These are phyloP conservation scores for Leishmania major DNA, from an alignment of 208 protist genomes.

Conservation along the genomic window DNA sequence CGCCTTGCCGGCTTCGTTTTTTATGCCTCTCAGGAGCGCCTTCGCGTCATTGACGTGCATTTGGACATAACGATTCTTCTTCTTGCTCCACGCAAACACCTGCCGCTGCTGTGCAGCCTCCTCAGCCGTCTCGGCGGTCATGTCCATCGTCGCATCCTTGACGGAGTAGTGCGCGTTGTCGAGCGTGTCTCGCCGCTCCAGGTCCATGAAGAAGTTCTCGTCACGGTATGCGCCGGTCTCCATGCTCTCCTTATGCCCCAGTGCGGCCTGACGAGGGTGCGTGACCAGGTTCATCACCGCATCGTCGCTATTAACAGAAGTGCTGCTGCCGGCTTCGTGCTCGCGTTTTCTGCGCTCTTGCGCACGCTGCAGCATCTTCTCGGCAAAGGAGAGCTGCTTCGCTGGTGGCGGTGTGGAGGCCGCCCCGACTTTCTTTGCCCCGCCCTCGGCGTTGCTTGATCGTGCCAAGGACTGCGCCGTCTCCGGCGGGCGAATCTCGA, in stretches of 20 bases:
- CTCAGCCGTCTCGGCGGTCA: constrained; percentile 83
- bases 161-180: constrained; percentile 89
- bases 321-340: constrained; percentile 26
- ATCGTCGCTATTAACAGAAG: constrained; percentile 16
- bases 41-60: constrained; percentile 93
- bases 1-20: constrained; percentile 92
- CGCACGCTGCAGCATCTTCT: constrained; percentile 78
- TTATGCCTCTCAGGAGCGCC: constrained; percentile 83
- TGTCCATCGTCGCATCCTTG: constrained; percentile 88
- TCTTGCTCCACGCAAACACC: constrained; percentile 93
- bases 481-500: constrained; percentile 59
- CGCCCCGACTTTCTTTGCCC: background rate
- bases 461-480: constrained; percentile 62
- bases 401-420: constrained; percentile 5
- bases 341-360: constrained; percentile 84
- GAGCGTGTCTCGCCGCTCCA: constrained; percentile 59
- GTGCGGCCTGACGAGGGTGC: constrained; percentile 12
- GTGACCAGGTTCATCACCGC: constrained; percentile 37
- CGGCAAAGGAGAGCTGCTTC: constrained; percentile 72
- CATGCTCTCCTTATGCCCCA: constrained; percentile 23
- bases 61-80: constrained; percentile 92
- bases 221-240: constrained; percentile 72
- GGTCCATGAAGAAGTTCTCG: constrained; percentile 81
- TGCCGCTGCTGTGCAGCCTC: constrained; percentile 84
- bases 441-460: background rate